phyloP scores from a whole-genome alignment of 148 eudicot species.

The Dianthus caryophyllus region DNA sequence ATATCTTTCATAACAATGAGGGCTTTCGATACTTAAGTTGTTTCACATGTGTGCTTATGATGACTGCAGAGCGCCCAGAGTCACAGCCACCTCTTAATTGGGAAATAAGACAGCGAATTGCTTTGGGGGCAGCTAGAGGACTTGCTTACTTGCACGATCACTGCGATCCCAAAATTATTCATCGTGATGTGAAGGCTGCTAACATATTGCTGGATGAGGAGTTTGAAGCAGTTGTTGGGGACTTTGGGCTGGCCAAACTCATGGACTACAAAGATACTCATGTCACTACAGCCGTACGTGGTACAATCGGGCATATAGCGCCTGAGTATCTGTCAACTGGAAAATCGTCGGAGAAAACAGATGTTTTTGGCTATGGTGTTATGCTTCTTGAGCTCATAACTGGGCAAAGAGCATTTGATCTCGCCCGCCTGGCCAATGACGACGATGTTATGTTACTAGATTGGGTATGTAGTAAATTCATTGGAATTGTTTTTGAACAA shows the following conservation, averaged over 20 bases:
- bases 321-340: constrained; percentile 53
- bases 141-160: constrained; percentile 49
- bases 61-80: constrained; percentile 34
- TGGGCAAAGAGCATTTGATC: constrained; percentile 54
- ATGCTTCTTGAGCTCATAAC: constrained; percentile 55
- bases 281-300: constrained; percentile 51
- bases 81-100: constrained; percentile 34
- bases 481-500: background rate
- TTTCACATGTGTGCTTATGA: constrained; percentile 3
- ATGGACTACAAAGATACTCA: constrained; percentile 51
- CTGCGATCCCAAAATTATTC: constrained; percentile 45
- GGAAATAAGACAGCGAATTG: constrained; percentile 39
- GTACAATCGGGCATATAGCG: constrained; percentile 48
- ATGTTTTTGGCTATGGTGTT: constrained; percentile 51
- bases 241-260: constrained; percentile 45
- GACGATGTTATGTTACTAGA: constrained; percentile 52
- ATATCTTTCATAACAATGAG: background rate
- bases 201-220: constrained; percentile 44
- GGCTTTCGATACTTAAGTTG: background rate
- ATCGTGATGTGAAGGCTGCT: constrained; percentile 52
- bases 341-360: constrained; percentile 50
- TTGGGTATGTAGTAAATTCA: constrained; percentile 32
- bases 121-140: constrained; percentile 43
- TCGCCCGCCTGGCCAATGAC: constrained; percentile 54
- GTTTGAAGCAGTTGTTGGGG: constrained; percentile 49